These are phyloP conservation scores for Globisporangium alternatum DNA, from an alignment of 352 stramenopile genomes.

Conservation along the genomic window DNA sequence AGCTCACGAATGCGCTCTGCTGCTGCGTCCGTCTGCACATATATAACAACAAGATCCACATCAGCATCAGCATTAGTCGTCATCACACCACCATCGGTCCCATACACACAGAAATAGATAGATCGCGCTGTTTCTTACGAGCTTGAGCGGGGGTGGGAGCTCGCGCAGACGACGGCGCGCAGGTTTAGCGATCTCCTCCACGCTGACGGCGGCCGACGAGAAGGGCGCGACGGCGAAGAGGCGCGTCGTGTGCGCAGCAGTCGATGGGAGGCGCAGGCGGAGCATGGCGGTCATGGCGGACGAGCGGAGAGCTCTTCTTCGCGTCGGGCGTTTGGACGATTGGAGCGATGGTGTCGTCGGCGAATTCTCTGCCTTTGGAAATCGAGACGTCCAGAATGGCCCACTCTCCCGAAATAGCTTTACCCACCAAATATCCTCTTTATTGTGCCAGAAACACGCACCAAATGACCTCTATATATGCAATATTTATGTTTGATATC, in stretches of 20 bases:
- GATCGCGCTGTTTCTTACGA: constrained; percentile 37
- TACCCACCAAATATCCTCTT: background rate
- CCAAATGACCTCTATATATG: background rate
- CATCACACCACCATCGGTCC: background rate
- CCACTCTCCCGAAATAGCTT: constrained; percentile 4
- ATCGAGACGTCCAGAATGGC: background rate
- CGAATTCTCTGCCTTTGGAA: constrained; percentile 1
- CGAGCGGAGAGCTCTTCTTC: background rate
- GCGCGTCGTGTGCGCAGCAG: constrained; percentile 3
- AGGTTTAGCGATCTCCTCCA: constrained; percentile 24
- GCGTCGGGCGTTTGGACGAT: background rate
- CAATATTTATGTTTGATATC: background rate
- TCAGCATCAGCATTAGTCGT: background rate
- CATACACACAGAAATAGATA: constrained; percentile 1
- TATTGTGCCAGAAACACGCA: background rate
- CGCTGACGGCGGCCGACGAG: constrained; percentile 40
- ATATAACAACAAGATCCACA: background rate
- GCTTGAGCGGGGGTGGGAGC: constrained; percentile 68
- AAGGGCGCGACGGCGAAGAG: constrained; percentile 5
- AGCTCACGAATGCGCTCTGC: constrained; percentile 86
- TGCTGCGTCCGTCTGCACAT: constrained; percentile 82
- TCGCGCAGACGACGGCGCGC: constrained; percentile 59
- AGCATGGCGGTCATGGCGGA: background rate
- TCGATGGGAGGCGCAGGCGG: constrained; percentile 1
- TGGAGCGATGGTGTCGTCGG: background rate